phyloP scores from a whole-genome alignment of 2,329 filamentous ascomycete species.

The Alternaria brassicicola region DNA sequence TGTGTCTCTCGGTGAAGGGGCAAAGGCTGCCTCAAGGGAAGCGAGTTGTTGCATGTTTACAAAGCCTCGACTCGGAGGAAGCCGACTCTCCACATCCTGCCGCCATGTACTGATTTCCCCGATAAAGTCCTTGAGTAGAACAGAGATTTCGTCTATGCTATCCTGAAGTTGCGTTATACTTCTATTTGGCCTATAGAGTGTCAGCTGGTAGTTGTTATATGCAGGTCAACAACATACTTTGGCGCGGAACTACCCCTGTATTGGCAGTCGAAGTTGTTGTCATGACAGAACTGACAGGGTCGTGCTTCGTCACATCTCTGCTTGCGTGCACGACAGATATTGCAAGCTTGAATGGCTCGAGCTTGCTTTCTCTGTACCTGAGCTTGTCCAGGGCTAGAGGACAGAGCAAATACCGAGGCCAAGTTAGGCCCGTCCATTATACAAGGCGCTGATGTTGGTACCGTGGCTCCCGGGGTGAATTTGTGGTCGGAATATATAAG shows the following conservation, averaged over 20 bases:
- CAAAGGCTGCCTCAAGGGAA: constrained; percentile 36
- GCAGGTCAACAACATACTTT: constrained; percentile 66
- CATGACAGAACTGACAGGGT: constrained; percentile 69
- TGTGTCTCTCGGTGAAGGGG: constrained; percentile 31
- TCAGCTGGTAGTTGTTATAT: constrained; percentile 15
- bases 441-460: too few relatives aligned
- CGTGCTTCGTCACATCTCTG: constrained; percentile 51
- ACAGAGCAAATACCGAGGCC: too few relatives aligned
- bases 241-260: constrained; percentile 92
- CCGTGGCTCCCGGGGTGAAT: too few relatives aligned
- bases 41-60: constrained; percentile 30
- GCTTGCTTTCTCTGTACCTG: constrained; percentile 45
- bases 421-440: too few relatives aligned
- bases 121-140: constrained; percentile 38
- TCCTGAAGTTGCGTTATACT: constrained; percentile 58
- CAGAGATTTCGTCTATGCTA: constrained; percentile 48
- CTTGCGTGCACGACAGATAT: constrained; percentile 49
- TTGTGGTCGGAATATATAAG: too few relatives aligned
- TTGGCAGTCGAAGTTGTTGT: constrained; percentile 82
- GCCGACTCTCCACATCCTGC: constrained; percentile 38
- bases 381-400: too few relatives aligned
- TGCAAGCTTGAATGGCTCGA: constrained; percentile 69
- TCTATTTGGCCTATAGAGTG: constrained; percentile 52
- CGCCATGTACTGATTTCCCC: constrained; percentile 42
- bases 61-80: constrained; percentile 20